These are phyloP conservation scores for Lachancea cidri DNA, from an alignment of 805 yeast genomes.

Conservation along the genomic window DNA sequence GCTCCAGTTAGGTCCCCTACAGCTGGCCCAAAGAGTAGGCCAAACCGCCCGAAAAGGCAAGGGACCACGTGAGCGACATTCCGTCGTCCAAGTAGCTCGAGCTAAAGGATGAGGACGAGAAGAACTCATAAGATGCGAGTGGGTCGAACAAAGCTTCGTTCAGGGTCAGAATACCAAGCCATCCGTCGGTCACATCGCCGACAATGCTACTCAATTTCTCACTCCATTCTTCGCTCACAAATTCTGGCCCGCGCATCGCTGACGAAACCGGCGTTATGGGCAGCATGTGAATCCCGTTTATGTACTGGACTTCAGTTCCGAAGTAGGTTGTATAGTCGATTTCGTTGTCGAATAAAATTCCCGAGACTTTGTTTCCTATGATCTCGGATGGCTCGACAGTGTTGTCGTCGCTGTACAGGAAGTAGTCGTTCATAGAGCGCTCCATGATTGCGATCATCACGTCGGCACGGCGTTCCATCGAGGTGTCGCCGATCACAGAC, in stretches of 20 bases:
- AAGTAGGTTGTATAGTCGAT: conserved; percentile 70
- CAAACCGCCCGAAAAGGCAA: conserved; percentile 53
- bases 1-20: too few species aligned
- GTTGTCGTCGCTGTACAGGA: conserved; percentile 46
- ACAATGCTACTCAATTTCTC: conserved; percentile 39
- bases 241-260: conserved; percentile 46
- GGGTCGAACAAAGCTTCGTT: conserved; percentile 44
- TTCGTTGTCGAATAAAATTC: conserved; percentile 68
- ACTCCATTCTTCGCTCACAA: conserved; percentile 58
- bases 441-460: conserved; percentile 54
- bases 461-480: conserved; percentile 51
- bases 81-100: conserved; percentile 50
- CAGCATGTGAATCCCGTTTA: conserved; percentile 76
- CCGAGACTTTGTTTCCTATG: conserved; percentile 56
- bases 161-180: conserved; percentile 51
- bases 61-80: conserved; percentile 57
- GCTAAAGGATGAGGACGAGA: conserved; percentile 32
- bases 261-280: conserved; percentile 63
- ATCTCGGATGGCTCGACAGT: conserved; percentile 46
- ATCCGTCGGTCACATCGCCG: conserved; percentile 44
- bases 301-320: conserved; percentile 55
- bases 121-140: conserved; percentile 37
- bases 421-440: conserved; percentile 51
- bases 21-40: conserved; percentile 18
- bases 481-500: conserved; percentile 44